phyloP scores from a whole-genome alignment of 805 yeast species.

The Jamesozyma lodderae region DNA sequence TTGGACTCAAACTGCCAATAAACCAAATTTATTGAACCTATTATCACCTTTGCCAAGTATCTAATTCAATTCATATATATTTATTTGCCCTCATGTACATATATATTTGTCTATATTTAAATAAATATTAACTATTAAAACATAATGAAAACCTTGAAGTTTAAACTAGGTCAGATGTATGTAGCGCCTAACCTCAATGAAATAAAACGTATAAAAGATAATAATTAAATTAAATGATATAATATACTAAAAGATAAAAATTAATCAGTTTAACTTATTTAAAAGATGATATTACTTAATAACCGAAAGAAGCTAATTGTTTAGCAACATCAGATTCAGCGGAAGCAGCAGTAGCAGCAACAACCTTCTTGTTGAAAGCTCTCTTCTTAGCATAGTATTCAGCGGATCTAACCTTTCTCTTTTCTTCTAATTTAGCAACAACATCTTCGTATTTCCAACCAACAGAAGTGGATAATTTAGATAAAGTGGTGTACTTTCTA shows the following conservation, averaged over 20 bases:
- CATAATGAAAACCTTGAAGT: too few relatives aligned
- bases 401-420: slow-evolving; percentile 97
- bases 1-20: slow-evolving; percentile 71
- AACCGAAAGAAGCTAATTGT: slow-evolving; percentile 95
- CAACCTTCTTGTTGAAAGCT: slow-evolving; percentile 88
- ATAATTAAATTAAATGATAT: slow-evolving; percentile 7
- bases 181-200: background rate
- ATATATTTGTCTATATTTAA: background rate
- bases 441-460: slow-evolving; percentile 99
- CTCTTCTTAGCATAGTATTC: slow-evolving; percentile 98
- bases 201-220: slow-evolving; percentile 4
- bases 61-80: background rate
- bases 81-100: slow-evolving; percentile 1
- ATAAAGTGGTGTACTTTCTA: slow-evolving; percentile 98
- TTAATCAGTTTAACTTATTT: slow-evolving; percentile 6
- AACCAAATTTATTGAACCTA: slow-evolving; percentile 61
- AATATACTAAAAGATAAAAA: slow-evolving; percentile 9
- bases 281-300: slow-evolving; percentile 53
- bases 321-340: slow-evolving; percentile 86
- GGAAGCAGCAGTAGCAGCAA: slow-evolving; percentile 76
- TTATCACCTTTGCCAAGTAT: slow-evolving; percentile 32
- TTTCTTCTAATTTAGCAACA: slow-evolving; percentile 95
- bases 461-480: slow-evolving; percentile 90
- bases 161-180: background rate
- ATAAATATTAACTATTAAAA: slow-evolving; percentile 1